Conservation (phyloP, 1,284 basidiomycete species). For the Apiotrichum siamense region DNA sequence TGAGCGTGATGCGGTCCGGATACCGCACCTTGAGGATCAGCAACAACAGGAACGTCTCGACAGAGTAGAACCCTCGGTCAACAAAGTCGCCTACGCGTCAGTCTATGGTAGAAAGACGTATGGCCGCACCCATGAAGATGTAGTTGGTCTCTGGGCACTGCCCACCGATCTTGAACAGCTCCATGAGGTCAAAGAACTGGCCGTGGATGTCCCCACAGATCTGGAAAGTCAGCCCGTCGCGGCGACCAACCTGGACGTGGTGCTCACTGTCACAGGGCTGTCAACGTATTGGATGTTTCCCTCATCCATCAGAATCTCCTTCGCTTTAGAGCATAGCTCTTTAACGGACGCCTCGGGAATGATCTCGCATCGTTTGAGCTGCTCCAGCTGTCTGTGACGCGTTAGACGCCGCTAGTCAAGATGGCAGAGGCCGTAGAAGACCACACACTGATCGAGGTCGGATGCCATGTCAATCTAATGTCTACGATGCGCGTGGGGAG, state of each 20-base stretch:
- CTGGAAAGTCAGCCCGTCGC: conserved; percentile 47
- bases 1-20: conserved; percentile 94
- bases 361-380: conserved; percentile 81
- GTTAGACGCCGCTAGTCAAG: not conserved
- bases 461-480: conserved; percentile 31
- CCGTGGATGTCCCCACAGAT: conserved; percentile 99
- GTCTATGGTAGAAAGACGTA: not conserved
- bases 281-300: conserved; percentile 95
- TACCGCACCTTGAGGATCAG: conserved; percentile 95
- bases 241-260: not conserved
- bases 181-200: conserved; percentile 96
- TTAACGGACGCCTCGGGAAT: conserved; percentile 92
- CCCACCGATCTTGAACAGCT: conserved; percentile 92
- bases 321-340: conserved; percentile 84
- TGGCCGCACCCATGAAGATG: conserved; percentile 86
- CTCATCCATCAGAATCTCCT: conserved; percentile 95
- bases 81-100: conserved; percentile 71
- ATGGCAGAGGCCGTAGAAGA: not conserved
- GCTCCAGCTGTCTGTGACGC: conserved; percentile 72
- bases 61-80: conserved; percentile 93
- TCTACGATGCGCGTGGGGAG: not conserved
- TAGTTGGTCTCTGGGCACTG: conserved; percentile 95
- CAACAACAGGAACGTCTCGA: conserved; percentile 92
- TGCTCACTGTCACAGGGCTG: conserved; percentile 83
- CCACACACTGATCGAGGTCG: conserved; percentile 37